Base-by-base conservation (phyloP, 2,329 filamentous ascomycete genomes). In the Nemania diffusa region DNA sequence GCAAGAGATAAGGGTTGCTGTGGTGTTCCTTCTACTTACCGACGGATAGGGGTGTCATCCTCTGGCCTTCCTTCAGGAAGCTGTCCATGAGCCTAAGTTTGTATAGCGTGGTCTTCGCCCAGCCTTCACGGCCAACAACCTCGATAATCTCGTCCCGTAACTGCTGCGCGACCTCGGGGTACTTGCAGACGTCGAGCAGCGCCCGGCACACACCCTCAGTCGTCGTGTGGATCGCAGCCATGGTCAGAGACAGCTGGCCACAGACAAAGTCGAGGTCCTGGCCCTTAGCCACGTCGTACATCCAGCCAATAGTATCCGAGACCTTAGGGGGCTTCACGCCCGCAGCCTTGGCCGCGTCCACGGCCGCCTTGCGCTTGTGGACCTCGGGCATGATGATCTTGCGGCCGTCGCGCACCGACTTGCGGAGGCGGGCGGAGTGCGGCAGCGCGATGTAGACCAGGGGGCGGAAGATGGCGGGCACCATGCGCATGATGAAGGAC, bases 401-500 rank as follows among this genome's bases (percentile, higher is more conserved):
- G 3, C 74, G 77, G 1, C 81, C 80, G 29, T 79, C 77, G 3
- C 72, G 66, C 3, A 83, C 72, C 29, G 82, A 76, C 6, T 71
- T 65, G 8, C 82, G 79, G n/a, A 82, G 66, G 24, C 75, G 77
- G 29, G 71, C 72, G n/a, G 79, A 79, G 26, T 78, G 74, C 1
- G 83, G 82, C 11, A 84, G 68, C 62, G 84, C 78, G 74, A 81
- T 79, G 68, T 84, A 81, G 3, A 80, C 80, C 0, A 85, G n/a
- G 0, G 77, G 80, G 0, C 81, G 80, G 2, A 84, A 50, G 17
- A 80, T 67, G 0, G 76, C 69, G 0, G 83, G 84, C 72, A 77
- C 82, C 15, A 77, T 71, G 22, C 81, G 78, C 61, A 87, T 78
- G 20, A 79, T 55, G 61, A 78, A 48, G 61, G 79, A 70, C 50